Evolutionary conservation across 1,284 basidiomycete species (phyloP), one percentile per base, ranked within the genome.

Genomic region (Boletellus sp.): DNA sequence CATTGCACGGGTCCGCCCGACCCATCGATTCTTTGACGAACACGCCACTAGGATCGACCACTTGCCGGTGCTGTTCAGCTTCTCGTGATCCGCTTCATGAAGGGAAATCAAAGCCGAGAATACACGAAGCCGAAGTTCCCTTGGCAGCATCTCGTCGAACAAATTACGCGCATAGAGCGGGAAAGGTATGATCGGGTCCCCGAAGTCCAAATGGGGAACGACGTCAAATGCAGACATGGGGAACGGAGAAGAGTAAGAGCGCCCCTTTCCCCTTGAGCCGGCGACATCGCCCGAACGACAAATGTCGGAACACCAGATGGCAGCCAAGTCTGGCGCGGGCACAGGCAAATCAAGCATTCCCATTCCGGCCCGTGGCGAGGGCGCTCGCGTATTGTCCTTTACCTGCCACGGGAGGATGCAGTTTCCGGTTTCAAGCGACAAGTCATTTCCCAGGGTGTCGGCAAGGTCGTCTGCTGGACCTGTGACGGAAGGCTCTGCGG

Each of bases 111-210:
- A 58, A 8, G 72, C 65, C 17, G 68, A 59, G 30, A 94, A 67
- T 8, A 94, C 70, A n/a, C 73, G 68, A 22, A 94, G 60, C 55
- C 77, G 82, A 41, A 94, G 64, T 62, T 94, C 92, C 43, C 74
- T 76, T 1, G 91, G 91, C 6, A 94, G 72, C 43, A 74, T 63
- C 32, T 78, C 74, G 53, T 86, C 83, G 52, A 90, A 87, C 54
- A 76, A 69, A 58, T 84, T 78, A 36, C 63, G 70, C n/a, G 70
- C 60, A 33, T 43, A 37, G 33, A 76, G 50, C 6, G 73, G 72
- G 38, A 80, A 62, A 20, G 80, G 76, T 34, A 67, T 59, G 53
- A 79, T 78, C 10, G 74, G 57, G 53, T 80, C 78, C 22, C 71
- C 63, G 9, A 70, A 63, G 19, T 69, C 63, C 19, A 44, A 14